Percentiles rank a stretch among this genome's conserved stretches.
Evolutionary conservation across 768 basidiomycete genomes (phyloP).

Genomic region (Lactarius psammicola): DNA sequence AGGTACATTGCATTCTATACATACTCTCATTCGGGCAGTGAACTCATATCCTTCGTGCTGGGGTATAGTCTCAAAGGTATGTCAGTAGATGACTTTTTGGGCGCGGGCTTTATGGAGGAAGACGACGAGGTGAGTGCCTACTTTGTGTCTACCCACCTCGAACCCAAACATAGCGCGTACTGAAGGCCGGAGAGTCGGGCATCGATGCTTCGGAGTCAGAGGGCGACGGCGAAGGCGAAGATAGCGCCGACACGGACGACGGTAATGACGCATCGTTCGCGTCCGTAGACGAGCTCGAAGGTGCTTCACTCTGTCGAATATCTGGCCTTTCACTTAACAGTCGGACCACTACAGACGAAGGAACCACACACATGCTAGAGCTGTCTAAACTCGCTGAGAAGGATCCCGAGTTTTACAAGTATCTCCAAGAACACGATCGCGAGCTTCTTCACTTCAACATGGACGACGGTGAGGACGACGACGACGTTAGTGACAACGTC

Average conservation of each 20-base stretch:
- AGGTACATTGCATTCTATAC: constrained; percentile 5
- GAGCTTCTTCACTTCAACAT: constrained; percentile 80
- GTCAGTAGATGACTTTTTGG: constrained; percentile 77
- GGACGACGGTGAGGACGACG: constrained; percentile 42
- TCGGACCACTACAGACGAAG: constrained; percentile 52
- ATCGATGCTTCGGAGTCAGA: constrained; percentile 44
- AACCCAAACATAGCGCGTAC: not conserved
- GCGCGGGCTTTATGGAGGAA: constrained; percentile 68
- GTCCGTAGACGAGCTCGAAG: constrained; percentile 76
- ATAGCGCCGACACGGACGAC: constrained; percentile 44
- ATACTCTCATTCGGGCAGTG: not conserved
- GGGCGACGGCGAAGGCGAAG: constrained; percentile 42
- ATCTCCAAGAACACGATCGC: constrained; percentile 91
- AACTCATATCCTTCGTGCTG: not conserved
- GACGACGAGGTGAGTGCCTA: constrained; percentile 46
- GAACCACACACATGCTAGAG: constrained; percentile 70
- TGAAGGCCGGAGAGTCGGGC: constrained; percentile 34
- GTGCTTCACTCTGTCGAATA: constrained; percentile 34
- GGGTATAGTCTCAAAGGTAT: constrained; percentile 47
- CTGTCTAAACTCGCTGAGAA: constrained; percentile 88
- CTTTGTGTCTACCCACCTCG: not conserved
- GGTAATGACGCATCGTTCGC: constrained; percentile 69
- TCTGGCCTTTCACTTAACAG: constrained; percentile 8
- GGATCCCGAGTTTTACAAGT: constrained; percentile 99
- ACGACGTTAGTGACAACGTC: constrained; percentile 46